A percentile compares a stretch with the other conserved stretches of the same genome.
These are phyloP conservation scores for Santalum album DNA, from an alignment of 164 flowering plant genomes.

Conservation along the genomic window DNA sequence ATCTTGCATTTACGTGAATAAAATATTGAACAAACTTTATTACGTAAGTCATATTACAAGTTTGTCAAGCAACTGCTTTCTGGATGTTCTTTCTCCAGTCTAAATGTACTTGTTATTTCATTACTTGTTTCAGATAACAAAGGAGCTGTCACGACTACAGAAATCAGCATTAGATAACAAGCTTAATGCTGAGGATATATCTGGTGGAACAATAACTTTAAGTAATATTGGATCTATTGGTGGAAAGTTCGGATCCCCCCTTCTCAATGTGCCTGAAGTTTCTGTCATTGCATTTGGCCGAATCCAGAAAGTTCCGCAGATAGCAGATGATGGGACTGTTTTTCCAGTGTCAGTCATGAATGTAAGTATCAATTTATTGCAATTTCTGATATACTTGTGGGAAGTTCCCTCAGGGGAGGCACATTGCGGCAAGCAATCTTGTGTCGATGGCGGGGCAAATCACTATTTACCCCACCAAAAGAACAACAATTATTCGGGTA, in stretches of 20 bases:
- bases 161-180: slow-evolving; percentile 59
- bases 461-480: too few species aligned
- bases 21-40: too few species aligned
- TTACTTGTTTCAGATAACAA: slow-evolving; percentile 49
- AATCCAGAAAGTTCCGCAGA: slow-evolving; percentile 64
- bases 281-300: slow-evolving; percentile 87
- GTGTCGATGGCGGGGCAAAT: too few species aligned
- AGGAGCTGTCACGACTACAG: slow-evolving; percentile 74
- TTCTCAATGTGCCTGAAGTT: slow-evolving; percentile 86
- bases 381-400: too few species aligned
- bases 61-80: too few species aligned
- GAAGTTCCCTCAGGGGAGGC: too few species aligned
- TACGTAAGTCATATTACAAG: too few species aligned
- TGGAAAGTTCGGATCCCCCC: slow-evolving; percentile 83
- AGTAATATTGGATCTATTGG: slow-evolving; percentile 98
- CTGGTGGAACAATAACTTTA: slow-evolving; percentile 84
- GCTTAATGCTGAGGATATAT: slow-evolving; percentile 64
- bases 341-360: slow-evolving; percentile 72
- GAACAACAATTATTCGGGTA: too few species aligned
- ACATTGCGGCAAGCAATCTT: too few species aligned
- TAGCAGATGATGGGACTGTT: slow-evolving; percentile 59
- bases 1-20: too few species aligned
- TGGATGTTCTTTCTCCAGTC: too few species aligned
- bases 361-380: slow-evolving; percentile 32
- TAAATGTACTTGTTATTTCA: too few species aligned